Percentiles rank a stretch among this genome's conserved stretches.
phyloP scores from a whole-genome alignment of 2,329 filamentous ascomycete species.

The Colletotrichum sp. region DNA sequence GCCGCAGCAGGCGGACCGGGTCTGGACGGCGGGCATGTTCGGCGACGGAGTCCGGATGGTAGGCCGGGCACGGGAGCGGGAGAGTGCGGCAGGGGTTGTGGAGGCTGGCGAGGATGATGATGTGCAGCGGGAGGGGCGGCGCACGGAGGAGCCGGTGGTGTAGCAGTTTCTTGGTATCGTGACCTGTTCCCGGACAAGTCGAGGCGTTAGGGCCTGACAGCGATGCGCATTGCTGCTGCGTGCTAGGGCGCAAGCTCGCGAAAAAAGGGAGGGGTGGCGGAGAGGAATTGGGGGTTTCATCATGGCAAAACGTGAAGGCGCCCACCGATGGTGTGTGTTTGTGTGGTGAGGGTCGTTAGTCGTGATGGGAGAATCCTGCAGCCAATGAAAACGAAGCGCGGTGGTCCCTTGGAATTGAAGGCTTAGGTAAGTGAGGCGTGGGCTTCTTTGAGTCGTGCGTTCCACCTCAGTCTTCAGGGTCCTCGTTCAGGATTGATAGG shows the following conservation, averaged over 20 bases:
- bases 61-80: neutral
- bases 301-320: neutral
- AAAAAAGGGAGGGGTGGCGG: constrained; percentile 1
- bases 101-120: neutral
- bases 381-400: constrained; percentile 10
- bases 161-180: constrained; percentile 6
- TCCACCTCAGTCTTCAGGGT: neutral
- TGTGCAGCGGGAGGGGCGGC: neutral
- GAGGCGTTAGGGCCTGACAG: constrained; percentile 6
- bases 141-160: neutral
- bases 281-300: constrained; percentile 16
- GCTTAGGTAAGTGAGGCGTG: constrained; percentile 15
- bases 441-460: neutral
- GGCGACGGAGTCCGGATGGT: neutral
- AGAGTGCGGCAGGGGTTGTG: neutral
- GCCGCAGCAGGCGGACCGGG: constrained; percentile 31
- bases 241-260: constrained; percentile 12
- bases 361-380: constrained; percentile 6
- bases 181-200: constrained; percentile 8
- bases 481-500: neutral
- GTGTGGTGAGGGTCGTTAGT: constrained; percentile 16
- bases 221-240: constrained; percentile 11
- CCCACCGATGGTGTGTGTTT: neutral
- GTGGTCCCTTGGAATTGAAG: neutral
- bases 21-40: constrained; percentile 9